phyloP scores from a whole-genome alignment of 441 rosid species.

The Brassica balearica region DNA sequence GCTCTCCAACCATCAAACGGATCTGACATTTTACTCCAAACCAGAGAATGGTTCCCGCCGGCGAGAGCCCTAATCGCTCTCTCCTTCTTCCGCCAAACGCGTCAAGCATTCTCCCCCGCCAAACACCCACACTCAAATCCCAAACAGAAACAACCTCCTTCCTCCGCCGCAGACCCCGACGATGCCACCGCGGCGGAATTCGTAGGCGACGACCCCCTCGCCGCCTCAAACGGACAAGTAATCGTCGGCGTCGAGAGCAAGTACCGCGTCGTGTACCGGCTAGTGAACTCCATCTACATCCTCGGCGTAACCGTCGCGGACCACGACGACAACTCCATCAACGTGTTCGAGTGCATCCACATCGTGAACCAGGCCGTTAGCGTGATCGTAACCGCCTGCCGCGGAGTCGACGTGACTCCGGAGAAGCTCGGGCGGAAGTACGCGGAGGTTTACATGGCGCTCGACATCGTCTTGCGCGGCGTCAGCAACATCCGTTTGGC shows the following conservation, averaged over 20 bases:
- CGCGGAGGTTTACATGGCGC: slow-evolving; percentile 96
- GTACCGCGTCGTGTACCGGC: slow-evolving; percentile 92
- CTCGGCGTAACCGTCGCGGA: slow-evolving; percentile 86
- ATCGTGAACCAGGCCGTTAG: slow-evolving; percentile 95
- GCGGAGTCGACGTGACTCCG: slow-evolving; percentile 94
- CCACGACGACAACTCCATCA: slow-evolving; percentile 80
- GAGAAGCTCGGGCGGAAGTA: slow-evolving; percentile 87
- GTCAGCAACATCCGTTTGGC: slow-evolving; percentile 87
- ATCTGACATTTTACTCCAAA: slow-evolving; percentile 86
- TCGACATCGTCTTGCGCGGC: slow-evolving; percentile 90
- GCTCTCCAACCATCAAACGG: slow-evolving; percentile 89
- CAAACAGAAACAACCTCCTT: slow-evolving; percentile 46
- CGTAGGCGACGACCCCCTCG: slow-evolving; percentile 83
- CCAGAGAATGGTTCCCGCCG: slow-evolving; percentile 94
- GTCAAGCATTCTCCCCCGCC: slow-evolving; percentile 58
- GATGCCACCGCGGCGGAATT: slow-evolving; percentile 46
- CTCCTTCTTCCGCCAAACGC: slow-evolving; percentile 87
- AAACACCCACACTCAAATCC: background rate
- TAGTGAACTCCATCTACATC: slow-evolving; percentile 89
- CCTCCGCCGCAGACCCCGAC: slow-evolving; percentile 44
- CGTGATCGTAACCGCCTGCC: slow-evolving; percentile 89
- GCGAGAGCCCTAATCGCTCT: slow-evolving; percentile 90
- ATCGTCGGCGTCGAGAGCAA: slow-evolving; percentile 95
- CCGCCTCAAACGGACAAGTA: slow-evolving; percentile 92
- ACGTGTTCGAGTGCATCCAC: slow-evolving; percentile 91